phyloP scores from a whole-genome alignment of 495 filamentous ascomycete genomes.

The Glonium stellatum region DNA sequence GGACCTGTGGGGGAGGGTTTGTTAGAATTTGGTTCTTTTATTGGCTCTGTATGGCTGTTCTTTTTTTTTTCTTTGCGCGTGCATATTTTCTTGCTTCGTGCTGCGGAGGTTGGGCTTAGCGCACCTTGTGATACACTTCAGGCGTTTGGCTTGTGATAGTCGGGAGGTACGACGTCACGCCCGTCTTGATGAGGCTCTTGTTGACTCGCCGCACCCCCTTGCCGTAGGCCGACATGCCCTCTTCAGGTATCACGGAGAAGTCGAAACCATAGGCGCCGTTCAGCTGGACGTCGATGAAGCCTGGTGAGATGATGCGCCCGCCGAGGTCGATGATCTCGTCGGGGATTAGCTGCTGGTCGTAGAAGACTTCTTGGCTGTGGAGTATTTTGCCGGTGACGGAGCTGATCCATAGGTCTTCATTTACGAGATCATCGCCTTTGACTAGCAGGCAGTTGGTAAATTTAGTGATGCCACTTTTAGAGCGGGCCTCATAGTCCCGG shows the following conservation, averaged over 20 bases:
- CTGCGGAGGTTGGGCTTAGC: conserved; percentile 4
- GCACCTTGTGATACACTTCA: conserved; percentile 61
- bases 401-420: conserved; percentile 74
- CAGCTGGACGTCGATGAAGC: conserved; percentile 78
- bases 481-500: conserved; percentile 13
- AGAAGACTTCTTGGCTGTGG: conserved; percentile 65
- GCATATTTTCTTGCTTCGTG: not conserved
- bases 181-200: conserved; percentile 59
- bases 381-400: conserved; percentile 70
- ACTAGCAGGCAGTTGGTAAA: conserved; percentile 75
- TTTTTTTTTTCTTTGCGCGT: not conserved
- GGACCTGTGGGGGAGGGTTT: conserved; percentile 42
- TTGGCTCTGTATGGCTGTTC: no score
- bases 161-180: conserved; percentile 78
- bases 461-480: conserved; percentile 60
- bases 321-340: conserved; percentile 60
- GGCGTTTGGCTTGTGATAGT: conserved; percentile 62
- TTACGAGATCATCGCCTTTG: conserved; percentile 53
- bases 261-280: conserved; percentile 85
- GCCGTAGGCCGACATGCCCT: conserved; percentile 54
- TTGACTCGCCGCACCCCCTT: conserved; percentile 62
- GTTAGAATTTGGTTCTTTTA: conserved; percentile 11
- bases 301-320: conserved; percentile 72
- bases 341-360: conserved; percentile 56
- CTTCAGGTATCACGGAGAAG: conserved; percentile 65